Evolutionary conservation across 1,139 yeast genomes (phyloP).

Genomic region (Sugiyamaella xylanicola): DNA sequence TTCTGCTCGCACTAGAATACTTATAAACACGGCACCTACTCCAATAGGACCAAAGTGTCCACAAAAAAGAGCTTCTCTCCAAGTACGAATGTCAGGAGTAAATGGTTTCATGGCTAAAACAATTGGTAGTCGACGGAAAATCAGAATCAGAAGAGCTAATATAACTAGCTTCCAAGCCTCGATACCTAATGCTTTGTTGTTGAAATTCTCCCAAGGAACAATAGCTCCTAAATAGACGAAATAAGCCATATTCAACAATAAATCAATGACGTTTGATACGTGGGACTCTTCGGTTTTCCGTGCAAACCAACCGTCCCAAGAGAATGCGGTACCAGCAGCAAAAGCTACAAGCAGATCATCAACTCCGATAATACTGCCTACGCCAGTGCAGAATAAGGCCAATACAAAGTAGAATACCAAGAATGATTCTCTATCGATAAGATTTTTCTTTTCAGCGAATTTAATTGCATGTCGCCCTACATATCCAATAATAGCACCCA

Average conservation of each 20-base stretch:
- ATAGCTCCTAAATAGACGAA: slow-evolving; percentile 94
- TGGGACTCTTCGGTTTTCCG: slow-evolving; percentile 86
- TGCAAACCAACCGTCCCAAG: slow-evolving; percentile 96
- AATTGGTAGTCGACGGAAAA: slow-evolving; percentile 86
- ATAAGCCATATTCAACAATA: slow-evolving; percentile 71
- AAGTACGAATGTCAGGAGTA: slow-evolving; percentile 88
- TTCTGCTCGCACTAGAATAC: slow-evolving; percentile 79
- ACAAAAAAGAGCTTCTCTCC: slow-evolving; percentile 95
- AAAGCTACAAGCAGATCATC: slow-evolving; percentile 92
- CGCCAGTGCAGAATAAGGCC: slow-evolving; percentile 88
- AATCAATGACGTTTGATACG: slow-evolving; percentile 89
- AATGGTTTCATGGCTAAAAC: slow-evolving; percentile 74
- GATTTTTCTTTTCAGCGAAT: slow-evolving; percentile 70
- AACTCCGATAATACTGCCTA: slow-evolving; percentile 88
- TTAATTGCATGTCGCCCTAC: slow-evolving; percentile 70
- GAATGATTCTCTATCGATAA: slow-evolving; percentile 92
- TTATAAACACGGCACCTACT: slow-evolving; percentile 93
- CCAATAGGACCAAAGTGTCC: slow-evolving; percentile 99
- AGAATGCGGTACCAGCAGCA: slow-evolving; percentile 94
- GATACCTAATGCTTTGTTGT: slow-evolving; percentile 64
- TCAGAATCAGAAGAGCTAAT: slow-evolving; percentile 78
- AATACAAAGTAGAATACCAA: slow-evolving; percentile 85
- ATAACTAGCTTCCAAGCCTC: slow-evolving; percentile 83
- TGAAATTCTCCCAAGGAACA: slow-evolving; percentile 88
- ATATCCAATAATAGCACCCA: slow-evolving; percentile 81